Evolutionary conservation across 495 filamentous ascomycete genomes (phyloP).

Genomic region (Penicillium antarcticum): DNA sequence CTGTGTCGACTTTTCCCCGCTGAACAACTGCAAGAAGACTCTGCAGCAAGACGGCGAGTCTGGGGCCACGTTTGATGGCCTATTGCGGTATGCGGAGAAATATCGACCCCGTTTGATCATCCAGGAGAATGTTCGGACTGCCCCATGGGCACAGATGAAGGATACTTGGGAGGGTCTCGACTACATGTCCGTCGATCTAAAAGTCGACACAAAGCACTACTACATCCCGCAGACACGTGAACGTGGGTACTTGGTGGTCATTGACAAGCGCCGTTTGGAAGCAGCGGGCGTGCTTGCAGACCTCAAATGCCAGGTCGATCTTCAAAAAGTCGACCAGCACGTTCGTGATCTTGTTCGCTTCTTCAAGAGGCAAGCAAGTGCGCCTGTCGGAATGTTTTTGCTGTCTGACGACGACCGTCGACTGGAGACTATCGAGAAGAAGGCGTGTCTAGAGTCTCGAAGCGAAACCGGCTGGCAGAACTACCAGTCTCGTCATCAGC

Average conservation of each 20-base stretch:
- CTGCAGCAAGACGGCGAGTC: conserved; percentile 63
- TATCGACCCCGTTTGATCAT: conserved; percentile 63
- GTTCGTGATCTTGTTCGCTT: conserved; percentile 25
- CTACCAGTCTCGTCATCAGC: conserved; percentile 54
- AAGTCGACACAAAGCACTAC: conserved; percentile 69
- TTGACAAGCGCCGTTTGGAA: conserved; percentile 42
- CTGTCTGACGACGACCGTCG: conserved; percentile 54
- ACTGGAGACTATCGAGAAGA: conserved; percentile 47
- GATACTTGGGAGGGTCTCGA: conserved; percentile 47
- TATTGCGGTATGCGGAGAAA: conserved; percentile 53
- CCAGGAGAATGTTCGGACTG: conserved; percentile 68
- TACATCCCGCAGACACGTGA: conserved; percentile 77
- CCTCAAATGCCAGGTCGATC: conserved; percentile 22
- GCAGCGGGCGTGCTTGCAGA: conserved; percentile 9
- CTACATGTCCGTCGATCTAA: conserved; percentile 47
- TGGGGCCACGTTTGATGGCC: conserved; percentile 62
- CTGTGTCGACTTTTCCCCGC: conserved; percentile 66
- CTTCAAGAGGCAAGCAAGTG: conserved; percentile 58
- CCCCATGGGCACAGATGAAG: conserved; percentile 60
- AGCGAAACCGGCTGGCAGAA: conserved; percentile 49
- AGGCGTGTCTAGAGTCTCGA: conserved; percentile 16
- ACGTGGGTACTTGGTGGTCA: conserved; percentile 67
- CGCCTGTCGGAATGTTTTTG: conserved; percentile 61
- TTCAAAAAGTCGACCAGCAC: conserved; percentile 10
- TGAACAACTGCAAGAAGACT: conserved; percentile 36